phyloP scores from a whole-genome alignment of 108 stramenopile species.

The Skeletonema grethae region DNA sequence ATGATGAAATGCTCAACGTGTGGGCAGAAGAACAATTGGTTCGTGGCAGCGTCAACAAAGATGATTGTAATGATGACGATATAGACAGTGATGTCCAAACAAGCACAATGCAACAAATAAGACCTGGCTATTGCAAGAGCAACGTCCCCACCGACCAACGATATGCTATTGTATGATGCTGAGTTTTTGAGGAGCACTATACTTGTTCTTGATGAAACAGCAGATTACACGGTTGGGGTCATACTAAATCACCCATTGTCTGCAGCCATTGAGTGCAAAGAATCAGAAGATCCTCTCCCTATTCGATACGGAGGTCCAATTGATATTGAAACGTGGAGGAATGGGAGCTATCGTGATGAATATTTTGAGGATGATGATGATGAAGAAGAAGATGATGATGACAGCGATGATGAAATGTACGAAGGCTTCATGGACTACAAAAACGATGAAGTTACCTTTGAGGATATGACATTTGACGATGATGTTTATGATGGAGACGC shows the following conservation, averaged over 20 bases:
- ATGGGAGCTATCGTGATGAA: conserved; percentile 32
- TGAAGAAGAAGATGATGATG: conserved; percentile 1
- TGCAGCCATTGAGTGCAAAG: conserved; percentile 33
- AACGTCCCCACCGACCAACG: conserved; percentile 14
- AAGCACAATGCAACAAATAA: conserved; percentile 8
- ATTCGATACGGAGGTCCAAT: conserved; percentile 45
- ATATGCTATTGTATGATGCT: conserved; percentile 33
- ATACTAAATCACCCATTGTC: conserved; percentile 40
- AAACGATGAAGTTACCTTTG: neutral
- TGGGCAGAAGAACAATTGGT: conserved; percentile 37
- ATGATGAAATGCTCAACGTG: conserved; percentile 32
- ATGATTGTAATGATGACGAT: neutral
- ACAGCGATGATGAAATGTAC: conserved; percentile 15
- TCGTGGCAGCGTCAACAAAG: conserved; percentile 3
- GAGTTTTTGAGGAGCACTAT: conserved; percentile 34
- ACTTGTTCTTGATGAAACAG: conserved; percentile 31
- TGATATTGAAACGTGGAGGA: conserved; percentile 31
- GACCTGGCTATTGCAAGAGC: conserved; percentile 32
- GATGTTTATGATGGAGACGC: neutral
- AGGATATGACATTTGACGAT: conserved; percentile 14
- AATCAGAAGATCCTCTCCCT: conserved; percentile 19
- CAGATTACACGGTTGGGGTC: conserved; percentile 30
- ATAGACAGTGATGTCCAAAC: neutral
- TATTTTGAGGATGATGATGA: conserved; percentile 11
- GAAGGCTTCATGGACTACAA: conserved; percentile 33